phyloP scores from a whole-genome alignment of 805 yeast species.

The Cyberlindnera xishuangbannaensis region DNA sequence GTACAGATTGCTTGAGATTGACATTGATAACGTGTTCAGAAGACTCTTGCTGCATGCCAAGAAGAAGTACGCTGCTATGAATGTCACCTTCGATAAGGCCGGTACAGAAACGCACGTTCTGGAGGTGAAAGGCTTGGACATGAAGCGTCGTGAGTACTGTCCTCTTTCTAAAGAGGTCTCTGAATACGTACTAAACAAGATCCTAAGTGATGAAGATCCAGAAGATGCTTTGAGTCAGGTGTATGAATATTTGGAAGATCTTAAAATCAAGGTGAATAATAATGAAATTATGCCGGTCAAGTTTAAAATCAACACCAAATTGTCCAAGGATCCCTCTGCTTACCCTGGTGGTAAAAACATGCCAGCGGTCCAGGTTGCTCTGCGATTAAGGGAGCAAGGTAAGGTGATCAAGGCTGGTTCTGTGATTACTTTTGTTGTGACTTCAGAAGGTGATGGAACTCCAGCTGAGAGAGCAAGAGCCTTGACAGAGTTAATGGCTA shows the following conservation, averaged over 20 bases:
- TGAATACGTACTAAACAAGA: conserved; percentile 60
- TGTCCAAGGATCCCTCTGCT: conserved; percentile 82
- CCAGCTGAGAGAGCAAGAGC: conserved; percentile 84
- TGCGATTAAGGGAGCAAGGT: conserved; percentile 74
- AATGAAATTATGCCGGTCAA: conserved; percentile 62
- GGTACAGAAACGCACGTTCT: conserved; percentile 55
- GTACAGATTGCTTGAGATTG: conserved; percentile 83
- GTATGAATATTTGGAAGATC: conserved; percentile 62
- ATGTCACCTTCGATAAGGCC: conserved; percentile 42
- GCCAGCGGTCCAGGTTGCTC: conserved; percentile 91
- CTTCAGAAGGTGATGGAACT: conserved; percentile 43
- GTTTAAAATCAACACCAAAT: conserved; percentile 75
- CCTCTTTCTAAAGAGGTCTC: conserved; percentile 88
- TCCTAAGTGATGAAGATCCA: conserved; percentile 68
- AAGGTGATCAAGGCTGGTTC: conserved; percentile 84
- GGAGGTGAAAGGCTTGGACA: conserved; percentile 94
- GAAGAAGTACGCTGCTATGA: conserved; percentile 95
- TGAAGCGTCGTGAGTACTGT: conserved; percentile 95
- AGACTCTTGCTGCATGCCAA: conserved; percentile 84
- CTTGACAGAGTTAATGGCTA: conserved; percentile 60
- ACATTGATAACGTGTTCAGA: conserved; percentile 89
- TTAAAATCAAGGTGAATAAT: conserved; percentile 49
- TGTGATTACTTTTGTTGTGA: conserved; percentile 82
- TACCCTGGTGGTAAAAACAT: conserved; percentile 77
- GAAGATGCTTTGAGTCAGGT: conserved; percentile 69